Percentiles rank a stretch among this genome's conserved stretches.
phyloP scores from a whole-genome alignment of 2,329 filamentous ascomycete species.

The Neurospora crassa region DNA sequence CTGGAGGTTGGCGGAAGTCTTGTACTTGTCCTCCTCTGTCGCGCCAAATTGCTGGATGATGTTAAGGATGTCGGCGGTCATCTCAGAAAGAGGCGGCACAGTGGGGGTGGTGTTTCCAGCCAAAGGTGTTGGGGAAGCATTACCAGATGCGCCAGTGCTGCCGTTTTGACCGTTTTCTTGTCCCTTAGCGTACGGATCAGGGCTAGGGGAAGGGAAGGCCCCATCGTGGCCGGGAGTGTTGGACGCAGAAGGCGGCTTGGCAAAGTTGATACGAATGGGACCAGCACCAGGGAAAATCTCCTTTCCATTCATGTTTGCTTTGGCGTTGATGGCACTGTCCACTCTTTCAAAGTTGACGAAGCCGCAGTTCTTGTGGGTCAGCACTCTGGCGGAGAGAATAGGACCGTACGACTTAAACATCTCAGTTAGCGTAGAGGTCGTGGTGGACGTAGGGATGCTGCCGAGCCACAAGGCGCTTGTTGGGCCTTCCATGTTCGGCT shows the following conservation, averaged over 20 bases:
- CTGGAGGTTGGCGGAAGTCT: slow-evolving; percentile 66
- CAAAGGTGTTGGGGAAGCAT: slow-evolving; percentile 23
- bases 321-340: slow-evolving; percentile 85
- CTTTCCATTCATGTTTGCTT: slow-evolving; percentile 82
- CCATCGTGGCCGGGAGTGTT: slow-evolving; percentile 84
- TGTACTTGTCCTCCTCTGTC: slow-evolving; percentile 63
- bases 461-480: slow-evolving; percentile 95
- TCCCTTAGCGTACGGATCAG: slow-evolving; percentile 64
- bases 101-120: slow-evolving; percentile 43
- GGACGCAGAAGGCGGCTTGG: slow-evolving; percentile 85
- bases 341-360: slow-evolving; percentile 95
- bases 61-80: slow-evolving; percentile 71
- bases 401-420: slow-evolving; percentile 92
- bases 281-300: slow-evolving; percentile 97
- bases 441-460: slow-evolving; percentile 94
- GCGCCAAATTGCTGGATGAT: slow-evolving; percentile 89
- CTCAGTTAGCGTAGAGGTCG: slow-evolving; percentile 84
- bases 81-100: slow-evolving; percentile 64
- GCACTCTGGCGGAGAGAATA: slow-evolving; percentile 82
- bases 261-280: slow-evolving; percentile 91
- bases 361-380: slow-evolving; percentile 98
- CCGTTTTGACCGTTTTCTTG: slow-evolving; percentile 33
- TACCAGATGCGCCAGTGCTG: slow-evolving; percentile 23
- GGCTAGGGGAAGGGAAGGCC: slow-evolving; percentile 81
- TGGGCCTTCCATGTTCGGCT: slow-evolving; percentile 75